Conservation (phyloP, 352 stramenopile genomes). For the Globisporangium recalcitrans region DNA sequence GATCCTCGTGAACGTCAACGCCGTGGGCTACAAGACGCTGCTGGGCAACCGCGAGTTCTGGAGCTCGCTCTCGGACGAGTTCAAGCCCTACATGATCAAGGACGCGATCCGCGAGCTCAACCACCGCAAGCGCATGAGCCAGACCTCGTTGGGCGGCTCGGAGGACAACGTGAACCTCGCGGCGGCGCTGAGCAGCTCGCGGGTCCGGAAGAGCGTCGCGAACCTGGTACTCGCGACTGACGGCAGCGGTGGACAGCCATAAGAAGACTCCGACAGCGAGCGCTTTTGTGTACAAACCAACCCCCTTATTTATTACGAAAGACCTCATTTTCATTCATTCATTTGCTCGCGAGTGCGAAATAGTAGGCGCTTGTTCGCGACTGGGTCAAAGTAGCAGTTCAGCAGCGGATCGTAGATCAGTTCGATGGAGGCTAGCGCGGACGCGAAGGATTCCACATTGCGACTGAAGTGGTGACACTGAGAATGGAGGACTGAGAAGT, state of each 20-base stretch:
- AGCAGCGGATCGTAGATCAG: constrained; percentile 82
- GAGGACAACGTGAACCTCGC: not conserved
- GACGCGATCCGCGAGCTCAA: constrained; percentile 58
- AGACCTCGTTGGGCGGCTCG: constrained; percentile 7
- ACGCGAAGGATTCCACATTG: not conserved
- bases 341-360: constrained; percentile 28
- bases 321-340: not conserved
- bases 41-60: constrained; percentile 82
- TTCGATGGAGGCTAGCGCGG: constrained; percentile 33
- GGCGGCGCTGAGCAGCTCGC: constrained; percentile 2
- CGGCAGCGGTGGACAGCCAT: constrained; percentile 1
- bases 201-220: constrained; percentile 9
- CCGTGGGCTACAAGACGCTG: constrained; percentile 58
- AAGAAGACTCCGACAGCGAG: not conserved
- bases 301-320: constrained; percentile 35
- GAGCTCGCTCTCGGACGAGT: constrained; percentile 69
- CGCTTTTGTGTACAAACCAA: constrained; percentile 4
- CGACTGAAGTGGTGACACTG: no score
- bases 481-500: no score
- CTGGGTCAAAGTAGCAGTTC: constrained; percentile 79
- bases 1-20: constrained; percentile 68
- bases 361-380: constrained; percentile 88
- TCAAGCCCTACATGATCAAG: constrained; percentile 85
- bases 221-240: constrained; percentile 16
- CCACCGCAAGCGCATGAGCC: constrained; percentile 30